These are phyloP conservation scores for Cruciata laevipes DNA, from an alignment of 257 asterid genomes.

Conservation along the genomic window DNA sequence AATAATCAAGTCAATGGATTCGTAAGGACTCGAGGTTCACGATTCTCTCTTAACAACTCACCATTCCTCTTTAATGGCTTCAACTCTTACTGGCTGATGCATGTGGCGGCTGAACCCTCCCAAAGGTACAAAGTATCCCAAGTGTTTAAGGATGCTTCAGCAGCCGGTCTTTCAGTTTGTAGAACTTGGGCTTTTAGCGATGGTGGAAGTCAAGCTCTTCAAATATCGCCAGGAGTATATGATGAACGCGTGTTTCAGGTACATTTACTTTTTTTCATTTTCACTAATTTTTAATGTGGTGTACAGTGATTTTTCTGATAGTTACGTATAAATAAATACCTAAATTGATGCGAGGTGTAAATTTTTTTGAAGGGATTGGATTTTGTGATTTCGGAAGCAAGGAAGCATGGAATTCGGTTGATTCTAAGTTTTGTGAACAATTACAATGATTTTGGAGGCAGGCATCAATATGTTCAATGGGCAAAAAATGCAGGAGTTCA, in stretches of 20 bases:
- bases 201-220: slow-evolving; percentile 47
- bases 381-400: slow-evolving; percentile 59
- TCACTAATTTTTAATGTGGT: no score
- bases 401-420: slow-evolving; percentile 45
- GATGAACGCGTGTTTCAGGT: slow-evolving; percentile 75
- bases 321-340: not conserved
- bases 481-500: slow-evolving; percentile 44
- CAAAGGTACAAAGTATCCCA: slow-evolving; percentile 47
- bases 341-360: not conserved
- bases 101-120: slow-evolving; percentile 41
- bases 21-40: slow-evolving; percentile 35
- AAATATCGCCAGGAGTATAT: slow-evolving; percentile 55
- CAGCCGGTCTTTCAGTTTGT: slow-evolving; percentile 55
- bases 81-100: slow-evolving; percentile 78
- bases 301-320: not conserved
- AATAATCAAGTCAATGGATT: slow-evolving; percentile 18
- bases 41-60: slow-evolving; percentile 43
- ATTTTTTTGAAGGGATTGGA: slow-evolving; percentile 35
- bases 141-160: slow-evolving; percentile 48
- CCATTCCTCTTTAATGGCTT: slow-evolving; percentile 70
- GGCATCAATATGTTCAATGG: slow-evolving; percentile 49
- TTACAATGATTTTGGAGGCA: slow-evolving; percentile 60
- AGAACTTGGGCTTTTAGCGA: slow-evolving; percentile 77
- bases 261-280: no score
- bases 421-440: slow-evolving; percentile 60